A percentile compares a stretch with the other conserved stretches of the same genome.
Conservation (phyloP, 352 stramenopile genomes). For the Phytophthora aleatoria region DNA sequence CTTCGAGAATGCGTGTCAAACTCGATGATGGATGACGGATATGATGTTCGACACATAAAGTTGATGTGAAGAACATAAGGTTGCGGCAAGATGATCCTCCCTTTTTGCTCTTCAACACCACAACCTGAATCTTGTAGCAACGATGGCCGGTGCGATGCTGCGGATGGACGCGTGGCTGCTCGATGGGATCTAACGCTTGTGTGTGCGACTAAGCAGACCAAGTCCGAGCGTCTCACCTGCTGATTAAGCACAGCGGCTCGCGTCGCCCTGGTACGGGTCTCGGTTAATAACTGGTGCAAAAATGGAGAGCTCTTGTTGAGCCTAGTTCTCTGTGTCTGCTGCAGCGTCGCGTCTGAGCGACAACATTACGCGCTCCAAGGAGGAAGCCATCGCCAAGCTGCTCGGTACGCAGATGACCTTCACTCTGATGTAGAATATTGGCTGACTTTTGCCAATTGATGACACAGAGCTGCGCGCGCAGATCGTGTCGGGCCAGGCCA, state of each 20-base stretch:
- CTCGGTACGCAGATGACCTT: conserved; percentile 36
- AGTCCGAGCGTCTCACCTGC: conserved; percentile 90
- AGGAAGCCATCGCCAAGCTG: conserved; percentile 90
- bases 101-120: conserved; percentile 7
- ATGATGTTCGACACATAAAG: conserved; percentile 6
- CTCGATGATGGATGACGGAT: conserved; percentile 15
- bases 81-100: background rate
- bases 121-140: conserved; percentile 15
- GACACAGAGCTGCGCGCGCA: conserved; percentile 66
- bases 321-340: background rate
- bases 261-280: conserved; percentile 61
- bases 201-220: conserved; percentile 45
- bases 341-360: conserved; percentile 87
- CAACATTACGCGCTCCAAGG: conserved; percentile 91
- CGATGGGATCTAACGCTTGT: conserved; percentile 6
- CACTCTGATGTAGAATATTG: background rate
- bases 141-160: conserved; percentile 32
- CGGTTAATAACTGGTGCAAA: background rate
- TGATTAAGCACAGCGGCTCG: conserved; percentile 95
- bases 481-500: conserved; percentile 81
- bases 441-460: conserved; percentile 1
- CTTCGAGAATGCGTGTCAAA: conserved; percentile 7
- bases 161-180: background rate
- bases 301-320: background rate
- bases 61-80: conserved; percentile 5